A percentile compares a stretch with the other conserved stretches of the same genome.
These are phyloP conservation scores for Lactarius evosmus DNA, from an alignment of 768 basidiomycete genomes.

Conservation along the genomic window DNA sequence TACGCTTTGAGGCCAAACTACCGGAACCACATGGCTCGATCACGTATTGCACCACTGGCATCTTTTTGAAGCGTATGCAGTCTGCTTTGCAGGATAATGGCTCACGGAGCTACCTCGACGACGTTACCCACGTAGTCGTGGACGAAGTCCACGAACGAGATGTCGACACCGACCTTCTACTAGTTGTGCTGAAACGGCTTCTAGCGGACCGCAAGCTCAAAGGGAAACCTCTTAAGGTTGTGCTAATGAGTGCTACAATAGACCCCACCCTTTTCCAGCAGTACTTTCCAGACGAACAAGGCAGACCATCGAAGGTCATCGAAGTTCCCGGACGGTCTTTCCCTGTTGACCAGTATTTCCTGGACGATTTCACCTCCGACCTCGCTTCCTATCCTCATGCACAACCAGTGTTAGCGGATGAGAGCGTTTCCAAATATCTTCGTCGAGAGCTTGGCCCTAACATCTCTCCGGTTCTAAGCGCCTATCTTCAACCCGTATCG, in stretches of 20 bases:
- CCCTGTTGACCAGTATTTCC: conserved; percentile 77
- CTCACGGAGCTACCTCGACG: conserved; percentile 51
- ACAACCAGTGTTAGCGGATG: conserved; percentile 68
- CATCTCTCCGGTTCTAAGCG: conserved; percentile 24
- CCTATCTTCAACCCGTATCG: conserved; percentile 20
- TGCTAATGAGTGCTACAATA: conserved; percentile 96
- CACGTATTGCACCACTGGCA: conserved; percentile 91
- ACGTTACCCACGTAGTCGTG: conserved; percentile 85
- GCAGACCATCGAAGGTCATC: conserved; percentile 62
- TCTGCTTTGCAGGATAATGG: conserved; percentile 53
- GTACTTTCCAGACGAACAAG: conserved; percentile 71
- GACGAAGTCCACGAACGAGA: conserved; percentile 98
- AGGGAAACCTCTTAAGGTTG: conserved; percentile 72
- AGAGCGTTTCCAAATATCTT: conserved; percentile 68
- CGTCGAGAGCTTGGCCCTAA: conserved; percentile 56
- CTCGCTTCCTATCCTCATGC: conserved; percentile 42
- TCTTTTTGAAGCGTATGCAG: conserved; percentile 86
- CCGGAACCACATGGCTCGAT: conserved; percentile 81
- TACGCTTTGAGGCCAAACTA: conserved; percentile 80
- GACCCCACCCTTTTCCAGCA: conserved; percentile 84
- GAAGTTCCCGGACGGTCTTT: conserved; percentile 90
- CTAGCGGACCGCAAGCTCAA: conserved; percentile 68
- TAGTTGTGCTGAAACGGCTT: conserved; percentile 85
- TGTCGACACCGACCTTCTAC: conserved; percentile 84
- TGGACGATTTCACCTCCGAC: conserved; percentile 70